A percentile compares a stretch with the other conserved stretches of the same genome.
phyloP scores from a whole-genome alignment of 345 rosid genomes.

The Bruguiera parviflora region DNA sequence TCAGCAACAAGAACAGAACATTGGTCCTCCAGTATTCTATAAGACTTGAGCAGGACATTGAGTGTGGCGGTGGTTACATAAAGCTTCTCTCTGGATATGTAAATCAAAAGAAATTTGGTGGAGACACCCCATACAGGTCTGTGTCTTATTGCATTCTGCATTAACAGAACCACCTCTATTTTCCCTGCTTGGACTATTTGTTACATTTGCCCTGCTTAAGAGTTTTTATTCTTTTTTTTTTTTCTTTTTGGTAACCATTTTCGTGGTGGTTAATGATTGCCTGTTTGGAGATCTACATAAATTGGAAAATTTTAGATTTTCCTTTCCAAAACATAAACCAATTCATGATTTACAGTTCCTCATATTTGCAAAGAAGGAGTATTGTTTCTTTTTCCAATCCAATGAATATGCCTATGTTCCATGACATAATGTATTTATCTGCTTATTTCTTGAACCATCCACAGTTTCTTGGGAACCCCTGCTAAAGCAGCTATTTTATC shows the following conservation, averaged over 20 bases:
- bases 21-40: conserved; percentile 82
- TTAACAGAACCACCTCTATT: background rate
- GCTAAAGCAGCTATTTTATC: background rate
- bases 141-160: background rate
- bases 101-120: conserved; percentile 96
- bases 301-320: too few species aligned
- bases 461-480: background rate
- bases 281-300: too few species aligned
- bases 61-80: conserved; percentile 96
- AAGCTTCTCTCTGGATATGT: conserved; percentile 93
- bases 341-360: too few species aligned
- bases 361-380: too few species aligned
- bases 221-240: too few species aligned
- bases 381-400: too few species aligned
- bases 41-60: conserved; percentile 85
- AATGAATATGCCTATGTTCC: background rate
- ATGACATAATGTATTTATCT: background rate
- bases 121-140: conserved; percentile 97
- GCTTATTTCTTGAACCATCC: background rate
- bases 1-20: conserved; percentile 83
- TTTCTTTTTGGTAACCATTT: too few species aligned
- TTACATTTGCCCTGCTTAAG: background rate
- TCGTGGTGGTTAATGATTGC: too few species aligned
- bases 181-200: background rate
- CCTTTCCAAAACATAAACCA: too few species aligned